Evolutionary conservation across 2,329 filamentous ascomycete species (phyloP).

Genomic region (Catunica adiposa): DNA sequence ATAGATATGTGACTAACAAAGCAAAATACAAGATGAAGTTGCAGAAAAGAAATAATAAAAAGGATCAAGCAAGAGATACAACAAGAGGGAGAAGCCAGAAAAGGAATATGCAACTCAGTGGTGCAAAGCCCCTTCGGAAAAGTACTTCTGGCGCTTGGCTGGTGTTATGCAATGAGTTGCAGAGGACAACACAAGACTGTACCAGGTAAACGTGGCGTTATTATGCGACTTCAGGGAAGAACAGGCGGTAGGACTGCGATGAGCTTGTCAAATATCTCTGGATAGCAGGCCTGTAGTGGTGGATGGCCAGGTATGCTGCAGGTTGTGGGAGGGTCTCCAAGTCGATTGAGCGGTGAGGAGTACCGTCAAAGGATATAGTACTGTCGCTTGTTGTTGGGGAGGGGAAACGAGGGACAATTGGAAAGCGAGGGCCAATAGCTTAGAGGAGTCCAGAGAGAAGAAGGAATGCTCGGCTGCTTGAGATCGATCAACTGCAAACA

Average conservation of each 20-base stretch:
- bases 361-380: not conserved
- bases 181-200: not conserved
- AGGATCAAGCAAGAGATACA: conserved; percentile 4
- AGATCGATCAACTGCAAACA: no score
- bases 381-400: not conserved
- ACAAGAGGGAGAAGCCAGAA: conserved; percentile 2
- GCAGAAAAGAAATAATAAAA: conserved; percentile 1
- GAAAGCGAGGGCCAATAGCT: not conserved
- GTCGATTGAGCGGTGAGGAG: not conserved
- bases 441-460: not conserved
- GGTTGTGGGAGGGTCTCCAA: not conserved
- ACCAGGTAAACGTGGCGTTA: conserved; percentile 14
- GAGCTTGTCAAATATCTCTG: not conserved
- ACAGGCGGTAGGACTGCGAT: not conserved
- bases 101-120: conserved; percentile 7
- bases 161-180: not conserved
- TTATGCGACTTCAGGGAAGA: conserved; percentile 6
- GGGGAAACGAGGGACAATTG: not conserved
- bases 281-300: not conserved
- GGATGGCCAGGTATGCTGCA: not conserved
- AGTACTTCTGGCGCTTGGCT: not conserved
- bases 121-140: conserved; percentile 3
- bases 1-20: conserved; percentile 3
- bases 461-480: not conserved
- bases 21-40: not conserved